Base-by-base conservation (phyloP, 2,329 filamentous ascomycete genomes). In the Clarireedia sp. region DNA sequence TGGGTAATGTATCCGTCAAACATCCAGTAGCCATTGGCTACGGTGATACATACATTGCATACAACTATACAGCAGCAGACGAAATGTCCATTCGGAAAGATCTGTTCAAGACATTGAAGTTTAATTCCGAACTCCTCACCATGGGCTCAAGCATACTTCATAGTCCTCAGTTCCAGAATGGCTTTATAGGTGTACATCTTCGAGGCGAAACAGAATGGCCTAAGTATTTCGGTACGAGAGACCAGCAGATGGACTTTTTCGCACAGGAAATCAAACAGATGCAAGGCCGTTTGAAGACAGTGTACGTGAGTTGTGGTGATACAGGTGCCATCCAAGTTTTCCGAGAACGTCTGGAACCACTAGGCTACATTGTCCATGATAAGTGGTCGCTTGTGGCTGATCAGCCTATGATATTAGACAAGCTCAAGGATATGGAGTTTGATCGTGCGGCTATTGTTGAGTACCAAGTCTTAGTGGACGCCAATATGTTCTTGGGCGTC, bases 221-320 rank as follows among this genome's bases (percentile, higher is more conserved):
- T 2, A 23, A 9, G 8, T 8, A 12, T 33, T 63, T 63, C 36
- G 62, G 61, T 5, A 36, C 36, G 4, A 37, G 29, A 2, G 51
- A 54, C 14, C 36, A 58, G 16, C 63, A 66, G 14, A 61, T 64
- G 51, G 12, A 54, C 1, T 49, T 59, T 4, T 65, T 62, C 29
- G 46, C 16, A 1, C 19, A 59, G 24, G 59, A 63, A 23, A 57
- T 66, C 24, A 21, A 56, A 14, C 16, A 43, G 9, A 46, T 61
- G 12, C 38, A 44, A 1, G 45, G 19, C 2, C 10, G 33, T 21
- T 19, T 56, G 9, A 59, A 48, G 14, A 59, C 54, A 0, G 41
- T 64, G 9, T 64, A 64, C 46, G 52, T 66, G 9, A 64, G 62
- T n/a, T 64, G 63, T 48, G 62, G 63, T 9, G 48, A 58, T 14